Conservation (phyloP, 371 early-diverging fungal species). For the Mucor lusitanicus region DNA sequence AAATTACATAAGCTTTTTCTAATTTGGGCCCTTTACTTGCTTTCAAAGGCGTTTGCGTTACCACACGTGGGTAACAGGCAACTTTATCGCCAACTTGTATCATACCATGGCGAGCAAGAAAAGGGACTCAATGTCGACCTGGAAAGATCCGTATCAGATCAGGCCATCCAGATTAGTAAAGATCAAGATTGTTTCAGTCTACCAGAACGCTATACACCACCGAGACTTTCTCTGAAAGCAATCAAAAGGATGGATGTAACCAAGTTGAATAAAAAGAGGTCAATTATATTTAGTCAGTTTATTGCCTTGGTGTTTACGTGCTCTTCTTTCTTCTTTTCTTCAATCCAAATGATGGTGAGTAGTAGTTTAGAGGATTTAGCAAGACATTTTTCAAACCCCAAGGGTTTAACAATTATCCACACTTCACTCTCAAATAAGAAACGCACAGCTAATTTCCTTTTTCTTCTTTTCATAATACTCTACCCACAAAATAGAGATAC, state of each 20-base stretch:
- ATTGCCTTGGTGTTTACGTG: background rate
- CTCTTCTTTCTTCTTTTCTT: background rate
- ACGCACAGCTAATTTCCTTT: background rate
- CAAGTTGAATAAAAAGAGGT: background rate
- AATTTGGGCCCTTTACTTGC: background rate
- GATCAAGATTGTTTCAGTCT: background rate
- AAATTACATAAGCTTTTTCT: background rate
- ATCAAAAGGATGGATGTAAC: background rate
- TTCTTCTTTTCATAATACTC: background rate
- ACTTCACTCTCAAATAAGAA: background rate
- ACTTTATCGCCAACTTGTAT: background rate
- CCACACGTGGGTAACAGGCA: background rate
- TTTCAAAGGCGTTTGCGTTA: background rate
- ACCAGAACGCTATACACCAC: background rate
- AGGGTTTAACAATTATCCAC: constrained; percentile 1
- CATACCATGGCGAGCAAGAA: background rate
- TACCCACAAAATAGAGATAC: background rate
- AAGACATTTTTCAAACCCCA: background rate
- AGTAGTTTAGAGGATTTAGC: background rate
- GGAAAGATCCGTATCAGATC: background rate
- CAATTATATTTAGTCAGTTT: background rate
- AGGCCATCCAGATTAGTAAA: background rate
- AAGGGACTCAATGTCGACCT: background rate
- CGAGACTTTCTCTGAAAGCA: background rate
- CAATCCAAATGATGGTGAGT: background rate